Evolutionary conservation across 345 rosid species (phyloP), one percentile per base, ranked within the genome.

Genomic region (Luvunga scandens): DNA sequence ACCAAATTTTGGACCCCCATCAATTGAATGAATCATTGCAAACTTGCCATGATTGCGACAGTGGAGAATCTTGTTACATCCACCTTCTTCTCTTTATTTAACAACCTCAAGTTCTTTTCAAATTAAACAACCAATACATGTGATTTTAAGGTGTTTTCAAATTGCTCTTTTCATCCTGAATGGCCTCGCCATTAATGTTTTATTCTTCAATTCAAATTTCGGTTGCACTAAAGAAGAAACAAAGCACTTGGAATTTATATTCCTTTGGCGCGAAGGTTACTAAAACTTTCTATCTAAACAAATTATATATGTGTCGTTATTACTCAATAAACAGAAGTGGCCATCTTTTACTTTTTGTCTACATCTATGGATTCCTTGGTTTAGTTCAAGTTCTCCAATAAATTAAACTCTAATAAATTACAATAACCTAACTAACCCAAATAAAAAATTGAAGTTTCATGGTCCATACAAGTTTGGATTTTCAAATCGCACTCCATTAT

Each of bases 211-310:
- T 77, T 69, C 77, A 75, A 78, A 28, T 60, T 78, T 72, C 3
- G 72, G 77, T 30, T 16, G 0, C 12, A 6, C 36, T 28, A 6
- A 19, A 21, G 21, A 18, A 53, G 57, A 22, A 39, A 34, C 53
- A 24, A 7, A 60, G 53, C 70, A 48, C 50, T 56, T 59, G 19
- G 12, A 45, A 34, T 81, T 81, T 55, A 75, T 83, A 79, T 71
- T 4, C 12, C 77, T 81, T 77, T 62, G 79, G 82, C 79, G 76
- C 85, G 71, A 28, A 79, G 78, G 33, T 13, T 24, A 30, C 28
- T 10, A 4, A 38, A 74, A 27, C 2, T 38, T 4, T 4, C 6
- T 31, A 13, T 39, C 55, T 25, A 39, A 68, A 48, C 73, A 19
- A 33, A 31, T 5, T 4, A 9, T 12, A 1, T 18, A 0, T 42